Percentiles rank a stretch among this genome's conserved stretches.
Conservation (phyloP, 441 rosid genomes). For the Breynia disticha region DNA sequence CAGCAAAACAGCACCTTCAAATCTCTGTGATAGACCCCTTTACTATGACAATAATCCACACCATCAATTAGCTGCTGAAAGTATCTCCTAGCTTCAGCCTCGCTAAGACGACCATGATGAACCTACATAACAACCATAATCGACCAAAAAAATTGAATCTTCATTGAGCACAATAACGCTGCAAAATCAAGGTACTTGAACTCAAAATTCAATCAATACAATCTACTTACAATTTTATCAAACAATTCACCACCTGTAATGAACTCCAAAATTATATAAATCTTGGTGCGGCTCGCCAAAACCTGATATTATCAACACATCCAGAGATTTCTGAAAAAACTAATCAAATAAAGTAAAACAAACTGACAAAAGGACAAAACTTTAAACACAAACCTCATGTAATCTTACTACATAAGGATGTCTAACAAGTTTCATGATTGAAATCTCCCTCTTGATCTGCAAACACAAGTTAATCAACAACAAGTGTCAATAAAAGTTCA, state of each 20-base stretch:
- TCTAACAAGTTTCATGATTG: slow-evolving; percentile 92
- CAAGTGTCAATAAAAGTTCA: not conserved
- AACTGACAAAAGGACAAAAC: slow-evolving; percentile 1
- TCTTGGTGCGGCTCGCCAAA: slow-evolving; percentile 67
- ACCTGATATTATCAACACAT: slow-evolving; percentile 34
- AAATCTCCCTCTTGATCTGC: slow-evolving; percentile 91
- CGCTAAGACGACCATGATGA: slow-evolving; percentile 58
- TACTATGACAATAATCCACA: slow-evolving; percentile 71
- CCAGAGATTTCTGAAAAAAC: not conserved
- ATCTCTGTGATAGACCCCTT: slow-evolving; percentile 95
- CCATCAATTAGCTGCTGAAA: slow-evolving; percentile 96
- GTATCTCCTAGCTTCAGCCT: slow-evolving; percentile 61
- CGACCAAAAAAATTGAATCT: slow-evolving; percentile 7
- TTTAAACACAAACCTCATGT: slow-evolving; percentile 54
- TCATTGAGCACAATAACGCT: not conserved
- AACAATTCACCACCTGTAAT: slow-evolving; percentile 83
- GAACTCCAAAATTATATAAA: slow-evolving; percentile 86
- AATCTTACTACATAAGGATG: slow-evolving; percentile 78
- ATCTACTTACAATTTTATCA: slow-evolving; percentile 67
- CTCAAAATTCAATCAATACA: too few relatives aligned
- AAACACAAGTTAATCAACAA: slow-evolving; percentile 1
- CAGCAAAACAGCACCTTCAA: slow-evolving; percentile 48
- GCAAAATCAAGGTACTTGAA: not conserved
- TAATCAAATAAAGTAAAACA: not conserved
- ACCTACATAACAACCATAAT: slow-evolving; percentile 33